phyloP scores from a whole-genome alignment of 495 filamentous ascomycete species.

The Hyaloscypha finlandica region DNA sequence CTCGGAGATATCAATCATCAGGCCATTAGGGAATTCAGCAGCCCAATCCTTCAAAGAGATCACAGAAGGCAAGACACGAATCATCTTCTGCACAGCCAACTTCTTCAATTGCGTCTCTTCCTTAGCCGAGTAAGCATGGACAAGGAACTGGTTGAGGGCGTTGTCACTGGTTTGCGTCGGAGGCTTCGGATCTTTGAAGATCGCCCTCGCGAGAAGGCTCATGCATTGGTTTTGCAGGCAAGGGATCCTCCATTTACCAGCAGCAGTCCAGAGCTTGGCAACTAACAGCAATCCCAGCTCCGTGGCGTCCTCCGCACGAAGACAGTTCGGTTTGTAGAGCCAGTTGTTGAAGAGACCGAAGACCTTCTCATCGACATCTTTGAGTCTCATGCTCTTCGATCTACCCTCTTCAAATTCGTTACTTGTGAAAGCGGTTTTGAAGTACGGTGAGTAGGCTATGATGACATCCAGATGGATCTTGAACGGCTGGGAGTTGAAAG shows the following conservation, averaged over 20 bases:
- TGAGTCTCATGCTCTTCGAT: conserved; percentile 7
- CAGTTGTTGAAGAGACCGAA: conserved; percentile 20
- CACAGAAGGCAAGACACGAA: neutral
- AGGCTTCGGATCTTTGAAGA: neutral
- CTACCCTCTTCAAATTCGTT: neutral
- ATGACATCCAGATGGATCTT: conserved; percentile 12
- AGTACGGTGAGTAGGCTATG: conserved; percentile 10
- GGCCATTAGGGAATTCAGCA: neutral
- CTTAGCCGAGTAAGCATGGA: neutral
- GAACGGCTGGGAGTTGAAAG: neutral
- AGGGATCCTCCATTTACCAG: conserved; percentile 12
- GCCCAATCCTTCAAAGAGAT: neutral
- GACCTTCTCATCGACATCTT: conserved; percentile 5
- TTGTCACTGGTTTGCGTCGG: neutral
- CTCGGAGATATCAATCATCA: neutral
- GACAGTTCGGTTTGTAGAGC: conserved; percentile 10
- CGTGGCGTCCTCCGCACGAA: neutral
- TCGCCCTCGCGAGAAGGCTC: neutral
- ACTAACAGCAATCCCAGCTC: conserved; percentile 4
- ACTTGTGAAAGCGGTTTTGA: conserved; percentile 1
- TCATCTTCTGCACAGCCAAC: conserved; percentile 12
- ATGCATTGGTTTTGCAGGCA: conserved; percentile 8
- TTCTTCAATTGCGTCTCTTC: neutral
- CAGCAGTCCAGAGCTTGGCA: conserved; percentile 10
- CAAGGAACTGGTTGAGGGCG: neutral